phyloP scores from a whole-genome alignment of 2,329 filamentous ascomycete species.

The Allantophomopsis cytisporea region DNA sequence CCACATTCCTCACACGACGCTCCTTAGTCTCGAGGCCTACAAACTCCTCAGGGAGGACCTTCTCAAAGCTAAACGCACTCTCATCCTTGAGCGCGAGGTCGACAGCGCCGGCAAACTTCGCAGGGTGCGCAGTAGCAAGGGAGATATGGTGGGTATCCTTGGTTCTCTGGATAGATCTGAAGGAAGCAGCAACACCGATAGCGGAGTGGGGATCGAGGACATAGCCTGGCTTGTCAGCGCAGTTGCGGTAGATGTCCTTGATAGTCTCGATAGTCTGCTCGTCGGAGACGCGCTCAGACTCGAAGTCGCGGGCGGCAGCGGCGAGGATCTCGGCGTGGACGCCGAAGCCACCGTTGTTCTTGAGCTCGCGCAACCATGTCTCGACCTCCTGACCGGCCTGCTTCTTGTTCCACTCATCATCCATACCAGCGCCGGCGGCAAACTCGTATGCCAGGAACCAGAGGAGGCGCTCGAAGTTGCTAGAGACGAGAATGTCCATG shows the following conservation, averaged over 20 bases:
- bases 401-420: slow-evolving; percentile 51
- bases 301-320: slow-evolving; percentile 61
- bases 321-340: slow-evolving; percentile 64
- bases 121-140: slow-evolving; percentile 86
- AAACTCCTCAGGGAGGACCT: slow-evolving; percentile 73
- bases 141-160: slow-evolving; percentile 53
- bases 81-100: slow-evolving; percentile 61
- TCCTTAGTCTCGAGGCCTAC: slow-evolving; percentile 65
- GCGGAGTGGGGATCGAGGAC: slow-evolving; percentile 89
- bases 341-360: slow-evolving; percentile 68
- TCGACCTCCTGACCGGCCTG: slow-evolving; percentile 65
- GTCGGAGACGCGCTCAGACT: slow-evolving; percentile 62
- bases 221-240: slow-evolving; percentile 42
- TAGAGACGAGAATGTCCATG: slow-evolving; percentile 95
- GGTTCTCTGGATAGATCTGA: slow-evolving; percentile 48
- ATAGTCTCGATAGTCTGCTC: slow-evolving; percentile 56
- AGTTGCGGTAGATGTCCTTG: slow-evolving; percentile 33
- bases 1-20: slow-evolving; percentile 56
- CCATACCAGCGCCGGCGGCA: slow-evolving; percentile 42
- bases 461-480: slow-evolving; percentile 90
- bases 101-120: slow-evolving; percentile 84
- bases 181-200: slow-evolving; percentile 67
- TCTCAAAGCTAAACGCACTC: slow-evolving; percentile 62
- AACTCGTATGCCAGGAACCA: slow-evolving; percentile 83
- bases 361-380: slow-evolving; percentile 68